Evolutionary conservation across 2,329 filamentous ascomycete genomes (phyloP), one percentile per base, ranked within the genome.

Genomic region (Elsinoe australis): DNA sequence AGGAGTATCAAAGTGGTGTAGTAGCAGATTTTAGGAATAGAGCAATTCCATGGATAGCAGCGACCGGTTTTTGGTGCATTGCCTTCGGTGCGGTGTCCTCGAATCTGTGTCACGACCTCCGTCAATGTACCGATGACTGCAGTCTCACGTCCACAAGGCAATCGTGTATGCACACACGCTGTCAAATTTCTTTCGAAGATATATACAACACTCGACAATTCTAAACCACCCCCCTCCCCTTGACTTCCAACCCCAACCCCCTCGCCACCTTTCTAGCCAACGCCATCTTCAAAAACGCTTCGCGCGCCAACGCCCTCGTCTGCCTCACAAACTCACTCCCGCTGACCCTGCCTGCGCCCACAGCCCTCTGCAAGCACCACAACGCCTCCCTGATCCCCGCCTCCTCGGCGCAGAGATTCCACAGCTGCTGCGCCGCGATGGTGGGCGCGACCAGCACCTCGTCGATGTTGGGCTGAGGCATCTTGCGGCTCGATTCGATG

Each of bases 371-470:
- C 10, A 94, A 71, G 53, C 88, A 82, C 60, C 92, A 94, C 53
- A 96, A 80, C 2, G 87, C 85, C 62, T 95, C 90, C 24, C 83
- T 84, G 39, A 94, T 76, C 2, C 85, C 88, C 55, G 83, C 76
- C 67, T 95, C 90, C 62, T 98, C 92, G 1, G 88, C 87, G 21
- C 89, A 86, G 1, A 94, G 72, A 39, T 82, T 81, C 66, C 96
- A 98, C 17, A 98, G 70, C 70, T 98, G 92, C 55, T 90, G 89
- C 0, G 85, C 87, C 3, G 95, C 92, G 1, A 95, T 83, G 0
- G 87, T 95, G 1, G 90, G 88, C 2, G 89, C 87, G n/a, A 95
- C 87, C 2, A 98, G 73, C 26, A 96, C 75, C 52, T 94, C 88
- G 63, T 98, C 92, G 41, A 96, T 83, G 39, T 82, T 79, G 0